Evolutionary conservation across 768 basidiomycete genomes (phyloP).

Genomic region (Thelephora aurantiotincta): DNA sequence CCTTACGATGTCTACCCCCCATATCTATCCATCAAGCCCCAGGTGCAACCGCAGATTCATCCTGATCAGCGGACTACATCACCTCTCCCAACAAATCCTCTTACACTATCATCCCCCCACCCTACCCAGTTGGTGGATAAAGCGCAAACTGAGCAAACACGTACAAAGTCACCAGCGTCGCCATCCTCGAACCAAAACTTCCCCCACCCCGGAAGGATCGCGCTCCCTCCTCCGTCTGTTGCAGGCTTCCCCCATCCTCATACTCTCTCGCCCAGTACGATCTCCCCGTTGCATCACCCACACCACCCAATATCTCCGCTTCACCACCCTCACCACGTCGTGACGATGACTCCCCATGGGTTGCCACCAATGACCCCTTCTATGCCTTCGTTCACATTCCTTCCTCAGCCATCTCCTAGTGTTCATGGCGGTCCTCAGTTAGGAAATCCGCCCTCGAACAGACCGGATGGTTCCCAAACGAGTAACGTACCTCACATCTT

Average conservation of each 20-base stretch:
- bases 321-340: conserved; percentile 20
- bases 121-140: conserved; percentile 3
- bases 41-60: neutral
- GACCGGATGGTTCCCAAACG: conserved; percentile 1
- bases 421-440: neutral
- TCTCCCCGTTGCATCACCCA: conserved; percentile 18
- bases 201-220: conserved; percentile 58
- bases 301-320: conserved; percentile 22
- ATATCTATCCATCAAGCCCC: neutral
- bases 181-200: conserved; percentile 18
- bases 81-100: neutral
- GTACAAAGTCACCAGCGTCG: conserved; percentile 5
- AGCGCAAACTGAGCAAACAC: conserved; percentile 3
- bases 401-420: conserved; percentile 35
- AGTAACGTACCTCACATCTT: conserved; percentile 11
- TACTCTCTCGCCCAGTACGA: conserved; percentile 21
- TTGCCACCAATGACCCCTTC: conserved; percentile 92
- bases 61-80: neutral
- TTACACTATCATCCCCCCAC: neutral
- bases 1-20: conserved; percentile 20
- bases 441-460: conserved; percentile 3
- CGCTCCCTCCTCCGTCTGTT: conserved; percentile 40
- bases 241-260: conserved; percentile 23
- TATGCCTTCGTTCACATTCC: conserved; percentile 91
- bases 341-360: conserved; percentile 55